Evolutionary conservation across 2,329 filamentous ascomycete species (phyloP).

Genomic region (Leptosphaerulina australis): DNA sequence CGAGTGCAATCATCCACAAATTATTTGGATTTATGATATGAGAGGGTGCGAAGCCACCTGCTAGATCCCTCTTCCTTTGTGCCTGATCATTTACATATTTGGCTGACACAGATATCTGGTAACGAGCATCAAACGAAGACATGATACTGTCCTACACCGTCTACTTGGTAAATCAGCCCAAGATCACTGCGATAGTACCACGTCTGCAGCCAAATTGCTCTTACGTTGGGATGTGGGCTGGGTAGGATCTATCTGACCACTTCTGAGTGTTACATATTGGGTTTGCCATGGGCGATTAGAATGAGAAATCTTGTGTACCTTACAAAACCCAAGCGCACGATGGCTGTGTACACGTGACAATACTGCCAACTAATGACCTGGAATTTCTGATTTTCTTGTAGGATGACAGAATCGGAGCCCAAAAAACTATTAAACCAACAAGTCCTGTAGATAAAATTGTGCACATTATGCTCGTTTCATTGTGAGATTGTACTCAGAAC

Average conservation of each 20-base stretch:
- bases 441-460: neutral
- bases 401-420: neutral
- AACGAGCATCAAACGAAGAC: slow-evolving; percentile 50
- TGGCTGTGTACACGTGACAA: no score
- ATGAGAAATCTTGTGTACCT: slow-evolving; percentile 43
- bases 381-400: neutral
- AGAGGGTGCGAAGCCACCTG: slow-evolving; percentile 32
- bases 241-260: slow-evolving; percentile 49
- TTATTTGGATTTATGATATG: slow-evolving; percentile 27
- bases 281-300: slow-evolving; percentile 53
- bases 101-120: slow-evolving; percentile 51
- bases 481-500: neutral
- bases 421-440: neutral
- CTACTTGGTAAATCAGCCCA: slow-evolving; percentile 10
- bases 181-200: no score
- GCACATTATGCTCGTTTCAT: neutral
- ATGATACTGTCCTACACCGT: slow-evolving; percentile 46
- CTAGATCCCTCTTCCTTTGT: slow-evolving; percentile 19
- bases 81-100: slow-evolving; percentile 47
- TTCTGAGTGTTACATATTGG: slow-evolving; percentile 53
- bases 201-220: no score
- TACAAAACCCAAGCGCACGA: no score
- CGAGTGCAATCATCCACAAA: slow-evolving; percentile 25
- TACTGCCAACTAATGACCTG: neutral
- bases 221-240: slow-evolving; percentile 43